Evolutionary conservation across 306 rosid genomes (phyloP), one percentile per base, ranked within the genome.

Genomic region (Albizia julibrissin): DNA sequence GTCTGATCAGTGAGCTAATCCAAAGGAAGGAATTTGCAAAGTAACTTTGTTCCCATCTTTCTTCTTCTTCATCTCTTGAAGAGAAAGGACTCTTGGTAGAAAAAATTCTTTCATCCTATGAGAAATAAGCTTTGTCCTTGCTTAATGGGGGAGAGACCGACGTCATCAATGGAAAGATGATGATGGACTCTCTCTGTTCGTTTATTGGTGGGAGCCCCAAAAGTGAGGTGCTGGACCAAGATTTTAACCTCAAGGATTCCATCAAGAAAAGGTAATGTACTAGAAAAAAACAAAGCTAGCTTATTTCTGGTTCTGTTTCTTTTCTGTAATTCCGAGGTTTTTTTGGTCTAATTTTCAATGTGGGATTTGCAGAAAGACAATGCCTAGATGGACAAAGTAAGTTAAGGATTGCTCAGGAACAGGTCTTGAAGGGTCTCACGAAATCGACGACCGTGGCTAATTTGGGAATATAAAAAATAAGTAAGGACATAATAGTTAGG

Each of bases 11-110:
- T 59, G 97, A 95, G 82, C 77, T 95, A 66, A 84, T 19, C 19
- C 90, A 88, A 52, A 97, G 98, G 75, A 79, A 86, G 87, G 88
- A 90, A 83, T 85, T 90, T 26, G 86, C 95, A 31, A 31, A 90
- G 83, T 79, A 95, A 83, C 94, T 95, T 1, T 43, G 22, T 72
- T 68, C 54, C 15, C 88, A 85, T 74, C 73, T 92, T 61, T 76
- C 70, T 31, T 65, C 91, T 42, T 69, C 95, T 12, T 81, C 95
- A 1, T 77, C 92, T 37, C 75, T 75, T 65, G 87, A 84, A 79
- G 49, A 72, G 4, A 86, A 80, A 68, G 85, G 82, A 62, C 64
- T 49, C 64, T 79, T 95, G 64, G 43, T 91, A 64, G 89, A 85
- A 71, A 83, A 88, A 80, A 84, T 95, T 67, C 85, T 93, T n/a